Conservation (phyloP, 495 filamentous ascomycete species). For the Trichoderma asperelloides region DNA sequence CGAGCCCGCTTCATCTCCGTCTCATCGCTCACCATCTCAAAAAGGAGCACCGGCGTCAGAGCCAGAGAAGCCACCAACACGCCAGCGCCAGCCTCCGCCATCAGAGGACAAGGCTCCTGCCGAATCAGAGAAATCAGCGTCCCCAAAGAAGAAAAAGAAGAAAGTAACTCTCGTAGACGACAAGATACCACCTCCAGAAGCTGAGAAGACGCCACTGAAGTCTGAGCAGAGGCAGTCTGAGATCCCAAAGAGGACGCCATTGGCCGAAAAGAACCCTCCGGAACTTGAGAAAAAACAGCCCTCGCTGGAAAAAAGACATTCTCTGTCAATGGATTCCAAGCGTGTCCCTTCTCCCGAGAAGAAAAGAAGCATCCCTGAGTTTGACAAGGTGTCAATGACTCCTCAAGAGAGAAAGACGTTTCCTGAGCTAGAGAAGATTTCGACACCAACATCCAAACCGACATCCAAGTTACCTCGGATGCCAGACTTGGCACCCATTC, state of each 20-base stretch:
- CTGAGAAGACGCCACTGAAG: background rate
- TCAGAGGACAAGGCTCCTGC: conserved; percentile 5
- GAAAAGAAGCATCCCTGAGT: background rate
- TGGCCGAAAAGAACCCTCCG: conserved; percentile 15
- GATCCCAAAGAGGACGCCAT: background rate
- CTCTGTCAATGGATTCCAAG: background rate
- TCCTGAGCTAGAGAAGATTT: background rate
- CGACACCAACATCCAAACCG: background rate
- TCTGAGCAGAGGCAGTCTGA: background rate
- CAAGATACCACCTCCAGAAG: background rate
- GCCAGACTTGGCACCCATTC: background rate
- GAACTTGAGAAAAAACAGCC: background rate
- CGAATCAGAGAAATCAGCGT: background rate
- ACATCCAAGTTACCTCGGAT: background rate
- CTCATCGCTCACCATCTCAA: conserved; percentile 10
- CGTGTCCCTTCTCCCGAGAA: background rate
- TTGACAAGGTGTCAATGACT: background rate
- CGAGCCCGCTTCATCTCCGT: conserved; percentile 13
- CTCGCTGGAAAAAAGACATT: background rate
- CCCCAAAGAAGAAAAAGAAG: conserved; percentile 8
- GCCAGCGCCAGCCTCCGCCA: conserved; percentile 16
- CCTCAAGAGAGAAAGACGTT: background rate
- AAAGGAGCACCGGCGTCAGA: conserved; percentile 10
- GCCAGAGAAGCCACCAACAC: background rate
- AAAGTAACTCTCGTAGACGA: background rate